A percentile compares a stretch with the other conserved stretches of the same genome.
Conservation (phyloP, 768 basidiomycete genomes). For the Leccinum longicurvipes region DNA sequence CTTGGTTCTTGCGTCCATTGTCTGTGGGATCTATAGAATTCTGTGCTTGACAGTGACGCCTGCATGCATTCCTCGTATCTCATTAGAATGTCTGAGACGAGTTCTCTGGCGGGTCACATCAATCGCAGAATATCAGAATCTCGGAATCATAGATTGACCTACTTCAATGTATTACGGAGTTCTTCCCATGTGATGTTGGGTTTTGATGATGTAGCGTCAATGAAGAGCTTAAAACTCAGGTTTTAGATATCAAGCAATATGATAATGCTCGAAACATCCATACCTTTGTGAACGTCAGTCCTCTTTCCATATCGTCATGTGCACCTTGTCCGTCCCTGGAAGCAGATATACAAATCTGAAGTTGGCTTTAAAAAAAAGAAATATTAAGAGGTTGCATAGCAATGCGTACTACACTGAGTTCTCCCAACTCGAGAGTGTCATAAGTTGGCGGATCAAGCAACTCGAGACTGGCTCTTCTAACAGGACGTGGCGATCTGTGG, state of each 20-base stretch:
- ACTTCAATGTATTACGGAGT: conserved; percentile 17
- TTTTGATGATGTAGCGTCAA: conserved; percentile 7
- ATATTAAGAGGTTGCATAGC: neutral
- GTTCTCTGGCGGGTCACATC: conserved; percentile 2
- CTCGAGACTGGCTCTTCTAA: conserved; percentile 6
- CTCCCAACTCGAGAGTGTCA: conserved; percentile 5
- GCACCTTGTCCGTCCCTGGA: conserved; percentile 23
- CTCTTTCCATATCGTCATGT: conserved; percentile 17
- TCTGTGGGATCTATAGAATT: neutral
- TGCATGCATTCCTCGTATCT: conserved; percentile 7
- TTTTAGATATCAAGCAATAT: neutral
- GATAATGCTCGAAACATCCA: neutral
- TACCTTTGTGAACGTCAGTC: conserved; percentile 26
- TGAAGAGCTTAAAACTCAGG: conserved; percentile 13
- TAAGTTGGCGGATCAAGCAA: conserved; percentile 4
- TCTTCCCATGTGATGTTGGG: conserved; percentile 16
- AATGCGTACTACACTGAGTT: conserved; percentile 17
- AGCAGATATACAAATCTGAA: conserved; percentile 27
- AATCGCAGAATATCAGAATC: neutral
- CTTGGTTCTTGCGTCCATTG: conserved; percentile 17
- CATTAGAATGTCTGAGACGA: conserved; percentile 11
- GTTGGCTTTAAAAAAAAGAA: too few species aligned
- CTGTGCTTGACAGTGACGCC: neutral
- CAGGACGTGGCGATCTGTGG: neutral
- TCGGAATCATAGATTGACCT: neutral